phyloP scores from a whole-genome alignment of 805 yeast species.

The Naumovozyma baii region DNA sequence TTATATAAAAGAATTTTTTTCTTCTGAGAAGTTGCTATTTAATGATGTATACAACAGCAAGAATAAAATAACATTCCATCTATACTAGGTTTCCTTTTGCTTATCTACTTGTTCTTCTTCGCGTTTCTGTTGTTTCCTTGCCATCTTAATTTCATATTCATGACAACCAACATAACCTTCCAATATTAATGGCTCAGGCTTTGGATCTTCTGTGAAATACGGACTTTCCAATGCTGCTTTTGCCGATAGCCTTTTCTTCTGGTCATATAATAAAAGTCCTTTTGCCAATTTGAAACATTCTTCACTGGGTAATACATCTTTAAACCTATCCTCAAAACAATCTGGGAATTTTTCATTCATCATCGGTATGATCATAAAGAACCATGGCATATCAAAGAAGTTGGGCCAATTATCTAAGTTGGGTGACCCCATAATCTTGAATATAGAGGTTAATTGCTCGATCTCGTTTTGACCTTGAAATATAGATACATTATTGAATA shows the following conservation, averaged over 20 bases:
- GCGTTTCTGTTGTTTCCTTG: slow-evolving; percentile 51
- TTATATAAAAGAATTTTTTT: too few relatives aligned
- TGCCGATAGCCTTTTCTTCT: slow-evolving; percentile 57
- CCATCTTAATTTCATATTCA: slow-evolving; percentile 63
- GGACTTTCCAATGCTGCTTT: slow-evolving; percentile 55
- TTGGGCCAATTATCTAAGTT: slow-evolving; percentile 64
- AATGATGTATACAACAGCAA: too few relatives aligned
- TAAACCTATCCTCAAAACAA: slow-evolving; percentile 36
- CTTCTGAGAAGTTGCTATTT: too few relatives aligned
- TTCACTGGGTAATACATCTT: slow-evolving; percentile 35
- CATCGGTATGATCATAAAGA: slow-evolving; percentile 66
- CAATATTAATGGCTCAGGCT: slow-evolving; percentile 47
- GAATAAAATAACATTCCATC: not conserved
- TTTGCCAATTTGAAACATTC: slow-evolving; percentile 57
- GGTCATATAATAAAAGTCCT: slow-evolving; percentile 58
- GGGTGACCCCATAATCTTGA: slow-evolving; percentile 83
- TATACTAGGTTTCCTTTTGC: slow-evolving; percentile 3
- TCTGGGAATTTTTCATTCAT: slow-evolving; percentile 20
- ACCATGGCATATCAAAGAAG: slow-evolving; percentile 82
- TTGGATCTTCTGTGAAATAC: slow-evolving; percentile 65
- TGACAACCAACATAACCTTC: slow-evolving; percentile 76
- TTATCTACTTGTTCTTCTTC: slow-evolving; percentile 14
- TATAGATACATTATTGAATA: slow-evolving; percentile 62
- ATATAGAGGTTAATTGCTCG: slow-evolving; percentile 69
- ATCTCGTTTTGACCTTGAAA: slow-evolving; percentile 88